These are phyloP conservation scores for Laguncularia racemosa DNA, from an alignment of 345 rosid genomes.

Conservation along the genomic window DNA sequence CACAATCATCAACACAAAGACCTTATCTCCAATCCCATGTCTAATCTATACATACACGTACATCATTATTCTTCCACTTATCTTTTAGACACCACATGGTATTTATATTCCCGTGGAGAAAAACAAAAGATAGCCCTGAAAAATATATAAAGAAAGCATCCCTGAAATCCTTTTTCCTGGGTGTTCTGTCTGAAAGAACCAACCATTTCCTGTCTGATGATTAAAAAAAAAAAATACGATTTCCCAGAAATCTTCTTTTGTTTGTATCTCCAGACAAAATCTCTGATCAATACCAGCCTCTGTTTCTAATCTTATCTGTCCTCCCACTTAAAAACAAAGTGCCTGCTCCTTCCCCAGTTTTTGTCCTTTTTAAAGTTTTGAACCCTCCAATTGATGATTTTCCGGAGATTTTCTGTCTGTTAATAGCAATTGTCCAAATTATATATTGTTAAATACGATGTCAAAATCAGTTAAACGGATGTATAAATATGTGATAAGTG, in stretches of 20 bases:
- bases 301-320: slow-evolving; percentile 36
- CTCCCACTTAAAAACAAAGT: slow-evolving; percentile 28
- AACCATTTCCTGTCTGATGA: neutral
- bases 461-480: too few species aligned
- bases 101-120: neutral
- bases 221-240: too few species aligned
- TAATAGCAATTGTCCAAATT: slow-evolving; percentile 19
- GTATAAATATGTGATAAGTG: too few species aligned
- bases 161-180: neutral
- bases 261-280: slow-evolving; percentile 27
- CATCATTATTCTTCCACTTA: neutral
- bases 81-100: neutral
- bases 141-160: neutral
- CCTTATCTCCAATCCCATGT: slow-evolving; percentile 29
- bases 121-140: neutral
- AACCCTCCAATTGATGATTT: slow-evolving; percentile 16
- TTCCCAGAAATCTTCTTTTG: slow-evolving; percentile 14
- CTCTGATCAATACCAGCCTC: slow-evolving; percentile 10
- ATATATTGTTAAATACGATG: slow-evolving; percentile 1
- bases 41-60: neutral
- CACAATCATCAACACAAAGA: slow-evolving; percentile 9
- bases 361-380: slow-evolving; percentile 9
- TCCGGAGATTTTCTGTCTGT: slow-evolving; percentile 28
- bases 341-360: slow-evolving; percentile 13
- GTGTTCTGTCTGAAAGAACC: slow-evolving; percentile 3